Evolutionary conservation across 495 filamentous ascomycete genomes (phyloP).

Genomic region (Diplogelasinospora grovesii): DNA sequence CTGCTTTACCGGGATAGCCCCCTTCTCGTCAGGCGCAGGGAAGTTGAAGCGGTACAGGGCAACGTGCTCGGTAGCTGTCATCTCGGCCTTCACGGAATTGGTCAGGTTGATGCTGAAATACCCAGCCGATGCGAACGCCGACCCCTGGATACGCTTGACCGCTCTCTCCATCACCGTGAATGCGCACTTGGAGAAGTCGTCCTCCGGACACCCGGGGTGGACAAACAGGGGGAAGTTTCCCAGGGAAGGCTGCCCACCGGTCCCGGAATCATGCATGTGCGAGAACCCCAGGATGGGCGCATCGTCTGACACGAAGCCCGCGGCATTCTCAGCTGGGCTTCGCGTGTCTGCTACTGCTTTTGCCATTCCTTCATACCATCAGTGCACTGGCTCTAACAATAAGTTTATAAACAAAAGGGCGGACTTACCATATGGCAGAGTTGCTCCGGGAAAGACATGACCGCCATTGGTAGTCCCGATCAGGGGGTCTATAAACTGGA

Average conservation of each 20-base stretch:
- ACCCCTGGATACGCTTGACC: constrained; percentile 40
- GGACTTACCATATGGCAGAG: constrained; percentile 54
- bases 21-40: too few species aligned
- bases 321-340: constrained; percentile 55
- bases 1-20: constrained; percentile 9
- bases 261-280: constrained; percentile 61
- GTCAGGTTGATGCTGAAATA: constrained; percentile 60
- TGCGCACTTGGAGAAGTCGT: constrained; percentile 54
- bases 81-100: constrained; percentile 60
- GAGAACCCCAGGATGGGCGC: constrained; percentile 47
- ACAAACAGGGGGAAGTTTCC: constrained; percentile 73
- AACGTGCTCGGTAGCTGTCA: constrained; percentile 60
- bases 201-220: constrained; percentile 56
- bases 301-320: constrained; percentile 59
- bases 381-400: constrained; percentile 2
- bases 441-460: constrained; percentile 70
- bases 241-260: constrained; percentile 53
- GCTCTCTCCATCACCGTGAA: constrained; percentile 48
- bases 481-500: constrained; percentile 46
- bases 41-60: constrained; percentile 68
- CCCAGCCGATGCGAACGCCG: constrained; percentile 54
- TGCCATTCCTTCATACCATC: constrained; percentile 46
- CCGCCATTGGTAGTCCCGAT: constrained; percentile 60
- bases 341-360: constrained; percentile 59
- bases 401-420: constrained; percentile 1